Evolutionary conservation across 139 green algal genomes (phyloP), one percentile per base, ranked within the genome.

Genomic region (Diplosphaera chodatii): DNA sequence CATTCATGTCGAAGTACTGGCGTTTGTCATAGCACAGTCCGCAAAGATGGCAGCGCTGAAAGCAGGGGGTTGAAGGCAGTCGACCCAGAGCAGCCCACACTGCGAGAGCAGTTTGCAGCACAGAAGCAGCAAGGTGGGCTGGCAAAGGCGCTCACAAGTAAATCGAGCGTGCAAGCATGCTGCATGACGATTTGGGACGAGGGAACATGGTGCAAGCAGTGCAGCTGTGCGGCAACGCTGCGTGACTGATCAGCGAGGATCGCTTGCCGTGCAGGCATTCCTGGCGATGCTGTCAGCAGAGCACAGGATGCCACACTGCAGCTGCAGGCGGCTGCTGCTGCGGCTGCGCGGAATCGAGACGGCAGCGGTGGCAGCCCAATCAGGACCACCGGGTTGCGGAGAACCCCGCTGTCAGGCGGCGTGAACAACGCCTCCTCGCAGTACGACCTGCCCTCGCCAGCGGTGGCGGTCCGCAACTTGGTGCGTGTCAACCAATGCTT

Each of bases 361-460:
- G 48, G 48, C 48, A 18, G 48, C 48, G 48, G 48, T 18, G 48
- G 48, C 27, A 78, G 59, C 34, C 72, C 75, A 21, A 55, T 80
- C 22, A 81, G 82, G 69, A 90, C 78, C 1, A 89, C 76, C 37
- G 89, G 90, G 2, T 76, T 96, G 65, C 82, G 83, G 64, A 78
- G 88, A 2, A 85, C 84, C 22, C 91, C 91, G 18, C 80, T 94
- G 32, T 88, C 84, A 27, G 90, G 88, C 3, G 92, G 93, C 23
- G 91, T 98, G 32, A 86, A 94, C 68, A 97, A 83, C 64, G 93
- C 93, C 13, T 97, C 93, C 4, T 32, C 68, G 13, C 85, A 89
- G 23, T 94, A 89, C 75, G 89, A 95, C 68, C 84, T 99, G 33
- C 94, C 95, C 16, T 77, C 82, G 0, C 89, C 92, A 0, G 76